Evolutionary conservation across 177 flowering plant genomes (phyloP), one percentile per base, ranked within the genome.

Genomic region (Vitis hybrid): DNA sequence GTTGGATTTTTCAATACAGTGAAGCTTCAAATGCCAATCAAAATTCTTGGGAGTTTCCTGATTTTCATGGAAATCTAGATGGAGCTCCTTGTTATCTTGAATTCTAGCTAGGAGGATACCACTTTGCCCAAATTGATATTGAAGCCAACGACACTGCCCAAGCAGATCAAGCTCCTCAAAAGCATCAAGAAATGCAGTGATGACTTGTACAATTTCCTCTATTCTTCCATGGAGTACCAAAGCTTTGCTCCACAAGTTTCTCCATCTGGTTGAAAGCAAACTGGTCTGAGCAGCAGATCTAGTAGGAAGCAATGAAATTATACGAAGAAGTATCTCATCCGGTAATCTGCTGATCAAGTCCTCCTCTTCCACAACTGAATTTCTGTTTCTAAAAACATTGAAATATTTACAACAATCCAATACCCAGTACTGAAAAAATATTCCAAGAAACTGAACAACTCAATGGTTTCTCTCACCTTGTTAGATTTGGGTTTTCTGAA

Each of bases 181-280:
- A 50, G 59, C 50, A 0, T 19, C 5, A 3, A 78, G 55, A 19
- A 78, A 74, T 2, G 50, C 55, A n/a, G 69, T 64, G n/a, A 74
- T 52, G 31, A 66, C 75, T 1, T 4, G 7, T 0, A 72, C 60
- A 18, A 71, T 53, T 14, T 66, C 69, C 52, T 78, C 70, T 22
- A 16, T 29, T 5, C 60, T 67, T 48, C 75, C 75, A 26, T 74
- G 66, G 7, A 58, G 56, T 9, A 74, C 72, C 3, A 65, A 48
- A 22, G 64, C 51, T 18, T 29, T 29, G 60, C 68, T 70, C 80
- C 80, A 77, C 1, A 77, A 49, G 13, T 48, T 15, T 48, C 75
- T 76, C 83, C 83, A 82, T 60, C 78, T 15, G 0, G n/a, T 72
- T 0, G 86, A 83, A 15, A 83, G 82, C 13, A 72, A 51, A 62